Conservation (phyloP, 1,284 basidiomycete species). For the Ustilago shanxiensis region DNA sequence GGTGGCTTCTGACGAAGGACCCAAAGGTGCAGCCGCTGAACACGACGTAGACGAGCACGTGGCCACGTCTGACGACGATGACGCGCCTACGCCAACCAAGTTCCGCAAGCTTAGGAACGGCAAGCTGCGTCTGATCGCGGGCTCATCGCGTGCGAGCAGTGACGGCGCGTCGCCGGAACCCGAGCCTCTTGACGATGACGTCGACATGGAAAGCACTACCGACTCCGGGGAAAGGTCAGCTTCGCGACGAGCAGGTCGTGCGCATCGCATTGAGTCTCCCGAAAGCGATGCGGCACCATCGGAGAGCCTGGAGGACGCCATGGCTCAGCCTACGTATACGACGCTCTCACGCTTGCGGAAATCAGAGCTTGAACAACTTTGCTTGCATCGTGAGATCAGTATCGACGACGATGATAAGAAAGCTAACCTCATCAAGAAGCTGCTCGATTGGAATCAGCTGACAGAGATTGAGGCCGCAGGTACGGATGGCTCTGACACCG, state of each 20-base stretch:
- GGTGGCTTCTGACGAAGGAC: neutral
- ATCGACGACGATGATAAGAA: constrained; percentile 50
- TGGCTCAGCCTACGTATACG: constrained; percentile 39
- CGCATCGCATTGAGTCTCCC: constrained; percentile 14
- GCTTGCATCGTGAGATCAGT: constrained; percentile 35
- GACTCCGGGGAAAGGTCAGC: constrained; percentile 1
- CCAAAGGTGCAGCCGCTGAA: neutral
- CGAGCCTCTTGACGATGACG: constrained; percentile 37
- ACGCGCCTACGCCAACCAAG: constrained; percentile 54
- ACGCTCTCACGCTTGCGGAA: constrained; percentile 52
- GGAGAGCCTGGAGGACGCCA: constrained; percentile 29
- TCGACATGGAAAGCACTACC: constrained; percentile 42
- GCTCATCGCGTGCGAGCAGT: constrained; percentile 1
- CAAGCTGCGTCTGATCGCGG: constrained; percentile 49
- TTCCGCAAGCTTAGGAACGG: constrained; percentile 63
- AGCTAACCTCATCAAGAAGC: constrained; percentile 50
- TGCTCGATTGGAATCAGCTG: constrained; percentile 43
- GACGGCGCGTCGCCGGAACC: neutral
- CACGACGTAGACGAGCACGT: constrained; percentile 18
- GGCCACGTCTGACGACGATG: constrained; percentile 31
- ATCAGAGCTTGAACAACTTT: constrained; percentile 47
- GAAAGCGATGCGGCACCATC: constrained; percentile 21
- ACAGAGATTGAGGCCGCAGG: constrained; percentile 17
- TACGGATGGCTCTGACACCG: neutral
- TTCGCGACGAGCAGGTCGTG: constrained; percentile 1